Conservation (phyloP, 1,284 basidiomycete species). For the Apiotrichum mycotoxinovorans region DNA sequence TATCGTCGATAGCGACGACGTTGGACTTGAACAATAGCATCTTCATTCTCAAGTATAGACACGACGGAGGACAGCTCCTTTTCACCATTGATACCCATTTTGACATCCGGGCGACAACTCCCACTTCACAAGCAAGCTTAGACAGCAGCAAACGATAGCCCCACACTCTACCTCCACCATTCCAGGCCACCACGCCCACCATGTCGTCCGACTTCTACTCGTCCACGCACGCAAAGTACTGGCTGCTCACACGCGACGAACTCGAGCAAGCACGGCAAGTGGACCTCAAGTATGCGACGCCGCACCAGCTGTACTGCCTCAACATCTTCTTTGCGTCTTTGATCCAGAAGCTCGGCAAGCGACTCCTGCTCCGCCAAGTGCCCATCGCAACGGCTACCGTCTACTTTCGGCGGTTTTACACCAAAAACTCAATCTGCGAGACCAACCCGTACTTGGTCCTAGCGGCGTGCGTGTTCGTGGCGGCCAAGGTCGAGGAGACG, state of each 20-base stretch:
- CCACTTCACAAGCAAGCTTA: neutral
- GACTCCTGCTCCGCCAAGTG: slow-evolving; percentile 75
- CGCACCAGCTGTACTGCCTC: slow-evolving; percentile 71
- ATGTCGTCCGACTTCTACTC: slow-evolving; percentile 48
- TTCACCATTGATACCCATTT: too few species aligned
- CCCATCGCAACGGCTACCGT: slow-evolving; percentile 89
- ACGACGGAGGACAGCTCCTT: too few species aligned
- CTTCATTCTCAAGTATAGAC: too few species aligned
- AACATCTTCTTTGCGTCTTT: slow-evolving; percentile 80
- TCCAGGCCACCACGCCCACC: neutral
- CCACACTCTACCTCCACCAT: neutral
- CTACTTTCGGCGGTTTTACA: slow-evolving; percentile 91
- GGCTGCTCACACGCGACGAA: slow-evolving; percentile 77
- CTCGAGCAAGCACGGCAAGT: slow-evolving; percentile 66
- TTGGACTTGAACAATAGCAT: too few species aligned
- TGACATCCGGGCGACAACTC: too few species aligned
- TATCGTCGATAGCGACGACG: too few species aligned
- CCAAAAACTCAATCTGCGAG: slow-evolving; percentile 88
- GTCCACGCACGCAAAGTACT: slow-evolving; percentile 54
- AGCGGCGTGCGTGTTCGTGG: slow-evolving; percentile 89
- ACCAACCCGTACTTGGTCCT: slow-evolving; percentile 91
- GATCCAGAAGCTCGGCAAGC: slow-evolving; percentile 81
- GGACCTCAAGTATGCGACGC: slow-evolving; percentile 72
- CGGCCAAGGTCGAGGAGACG: slow-evolving; percentile 93
- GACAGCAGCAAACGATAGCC: neutral